Evolutionary conservation across 331 rosid genomes (phyloP).

Genomic region (Telfairia occidentalis): DNA sequence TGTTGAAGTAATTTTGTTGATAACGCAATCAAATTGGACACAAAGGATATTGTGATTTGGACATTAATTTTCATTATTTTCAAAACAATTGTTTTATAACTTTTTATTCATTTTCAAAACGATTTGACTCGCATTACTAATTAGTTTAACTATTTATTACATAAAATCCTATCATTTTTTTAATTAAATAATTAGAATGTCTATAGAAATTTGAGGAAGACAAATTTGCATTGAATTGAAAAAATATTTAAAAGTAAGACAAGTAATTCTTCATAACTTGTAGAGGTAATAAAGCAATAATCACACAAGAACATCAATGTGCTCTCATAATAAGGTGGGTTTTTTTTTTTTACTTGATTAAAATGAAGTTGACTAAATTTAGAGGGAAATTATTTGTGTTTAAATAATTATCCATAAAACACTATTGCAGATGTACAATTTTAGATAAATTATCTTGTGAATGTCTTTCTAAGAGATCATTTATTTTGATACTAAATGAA

Average conservation of each 20-base stretch:
- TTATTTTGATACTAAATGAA: not conserved
- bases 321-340: not conserved
- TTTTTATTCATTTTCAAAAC: not conserved
- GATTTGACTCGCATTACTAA: not conserved
- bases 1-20: not conserved
- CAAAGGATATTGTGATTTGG: slow-evolving; percentile 4
- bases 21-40: not conserved
- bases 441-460: not conserved
- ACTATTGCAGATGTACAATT: not conserved
- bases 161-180: not conserved
- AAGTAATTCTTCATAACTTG: not conserved
- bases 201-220: not conserved
- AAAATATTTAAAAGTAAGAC: not conserved
- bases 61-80: not conserved
- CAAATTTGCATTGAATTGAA: not conserved
- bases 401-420: not conserved
- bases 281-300: not conserved
- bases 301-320: not conserved
- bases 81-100: not conserved
- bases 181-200: not conserved
- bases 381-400: not conserved
- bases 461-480: not conserved
- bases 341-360: not conserved
- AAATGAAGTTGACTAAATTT: not conserved
- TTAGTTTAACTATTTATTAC: not conserved